Evolutionary conservation across 106 monocot genomes (phyloP), one percentile per base, ranked within the genome.

Genomic region (Acorus calamus): DNA sequence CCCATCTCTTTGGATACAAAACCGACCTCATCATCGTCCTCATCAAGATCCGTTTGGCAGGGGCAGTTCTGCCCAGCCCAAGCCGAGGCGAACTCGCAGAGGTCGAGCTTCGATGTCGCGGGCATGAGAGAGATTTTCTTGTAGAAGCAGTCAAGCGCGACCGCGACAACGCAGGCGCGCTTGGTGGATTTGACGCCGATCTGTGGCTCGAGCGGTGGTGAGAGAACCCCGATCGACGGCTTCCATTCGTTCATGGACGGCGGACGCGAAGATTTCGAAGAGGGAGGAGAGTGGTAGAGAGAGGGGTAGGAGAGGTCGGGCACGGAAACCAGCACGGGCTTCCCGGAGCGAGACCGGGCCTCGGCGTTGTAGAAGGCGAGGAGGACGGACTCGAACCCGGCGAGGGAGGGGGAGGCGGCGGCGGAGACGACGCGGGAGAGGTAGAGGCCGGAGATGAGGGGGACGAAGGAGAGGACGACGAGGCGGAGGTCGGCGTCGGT

Each of bases 381-480:
- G 13, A 98, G 76, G 11, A 98, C 96, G 44, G 94, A 83, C 71
- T 94, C 94, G 65, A 94, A 94, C 11, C 94, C 94, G 3, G 94
- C 78, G 50, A 89, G 86, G 5, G 89, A 84, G n/a, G 73, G 68
- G 9, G 71, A 66, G 42, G 59, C 50, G 58, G 79, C 55, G 60
- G 81, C 52, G 51, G 85, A 78, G 50, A 87, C 78, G 64, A 83
- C 76, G 64, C 87, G 88, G 67, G 91, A 98, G 64, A 88, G 73
- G 28, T 28, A 28, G 28, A 28, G 28, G 9, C 83, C 80, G 56
- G 84, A 46, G 52, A 98, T 59, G 52, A 91, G 82, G 42, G 91
- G 96, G n/a, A 98, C 53, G 61, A 88, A 83, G 63, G 96, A 82
- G 64, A 98, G 76, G 58, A 79, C 81, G 48, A 87, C 77, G 62